phyloP scores from a whole-genome alignment of 23 red algal species.

The Gracilaria vermiculophylla region DNA sequence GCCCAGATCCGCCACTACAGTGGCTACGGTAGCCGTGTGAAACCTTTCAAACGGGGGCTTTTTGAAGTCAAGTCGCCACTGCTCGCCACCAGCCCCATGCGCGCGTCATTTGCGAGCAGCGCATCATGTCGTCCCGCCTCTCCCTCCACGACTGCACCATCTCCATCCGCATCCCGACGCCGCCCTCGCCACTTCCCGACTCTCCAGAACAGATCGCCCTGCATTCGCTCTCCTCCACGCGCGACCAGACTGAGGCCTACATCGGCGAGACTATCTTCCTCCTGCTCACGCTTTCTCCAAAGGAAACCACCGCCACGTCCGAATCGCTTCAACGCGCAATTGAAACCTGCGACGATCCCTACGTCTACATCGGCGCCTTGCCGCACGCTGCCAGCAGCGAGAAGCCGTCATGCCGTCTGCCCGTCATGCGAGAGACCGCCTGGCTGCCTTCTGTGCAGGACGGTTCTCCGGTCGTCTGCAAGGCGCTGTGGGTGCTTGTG shows the following conservation, averaged over 20 bases:
- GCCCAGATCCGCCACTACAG: no score
- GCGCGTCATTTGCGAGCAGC: no score
- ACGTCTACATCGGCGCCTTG: constrained; percentile 18
- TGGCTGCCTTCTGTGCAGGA: constrained; percentile 21
- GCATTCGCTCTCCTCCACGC: not conserved
- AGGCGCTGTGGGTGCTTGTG: constrained; percentile 57
- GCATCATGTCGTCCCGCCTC: constrained; percentile 32
- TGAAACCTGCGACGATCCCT: not conserved
- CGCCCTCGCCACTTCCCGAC: not conserved
- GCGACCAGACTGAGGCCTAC: constrained; percentile 32
- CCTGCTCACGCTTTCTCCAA: constrained; percentile 14
- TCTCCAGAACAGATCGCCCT: constrained; percentile 32
- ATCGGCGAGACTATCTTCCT: constrained; percentile 51
- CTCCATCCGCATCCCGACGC: constrained; percentile 9
- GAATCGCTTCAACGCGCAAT: constrained; percentile 1
- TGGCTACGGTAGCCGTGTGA: no score
- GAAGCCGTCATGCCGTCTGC: constrained; percentile 13
- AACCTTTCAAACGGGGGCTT: no score
- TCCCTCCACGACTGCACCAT: constrained; percentile 59
- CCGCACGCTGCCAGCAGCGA: constrained; percentile 20
- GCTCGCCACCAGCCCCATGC: no score
- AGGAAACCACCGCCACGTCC: constrained; percentile 4
- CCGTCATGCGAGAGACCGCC: constrained; percentile 41
- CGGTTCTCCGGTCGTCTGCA: constrained; percentile 16
- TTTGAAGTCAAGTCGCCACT: no score